Evolutionary conservation across 2,329 filamentous ascomycete genomes (phyloP), one percentile per base, ranked within the genome.

Genomic region (Arthrobotrys musiformis): DNA sequence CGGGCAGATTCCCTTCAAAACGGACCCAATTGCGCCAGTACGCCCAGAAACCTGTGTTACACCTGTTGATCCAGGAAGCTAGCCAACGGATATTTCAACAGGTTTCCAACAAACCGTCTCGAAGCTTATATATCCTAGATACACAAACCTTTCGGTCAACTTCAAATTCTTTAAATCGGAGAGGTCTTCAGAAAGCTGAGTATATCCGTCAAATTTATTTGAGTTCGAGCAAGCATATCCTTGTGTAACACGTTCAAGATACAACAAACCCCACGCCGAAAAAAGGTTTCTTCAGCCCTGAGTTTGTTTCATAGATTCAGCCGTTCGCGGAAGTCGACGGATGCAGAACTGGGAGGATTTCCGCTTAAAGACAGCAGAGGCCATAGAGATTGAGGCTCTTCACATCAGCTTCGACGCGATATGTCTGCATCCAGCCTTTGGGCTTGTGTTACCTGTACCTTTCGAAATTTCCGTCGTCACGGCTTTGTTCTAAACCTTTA

Each of bases 1-100:
- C 54, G 54, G 64, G 50, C 50, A 33, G 50, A 69, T 69, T 60
- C 26, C 22, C 35, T 28, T 58, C 11, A 50, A 22, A 37, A 37
- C 37, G 28, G 19, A 22, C 2, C 30, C 17, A 40, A 40, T 44
- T 5, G 24, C 13, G 7, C 24, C 7, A 5, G 30, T 35, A 35
- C 30, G 5, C 30, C 30, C 11, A 5, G 5, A 35, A 35, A 35
- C 11, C 30, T 35, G 11, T 35, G 5, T 35, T 35, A 35, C 30
- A 35, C 11, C 30, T 6, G 30, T 5, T 4, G 17, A 44, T 44
- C 19, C 19, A 24, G 44, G 8, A 48, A 24, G 9, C 5, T 22
- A 35, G 5, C 30, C 30, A 35, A 35, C 30, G 30, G 30, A 5
- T 35, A n/a, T n/a, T n/a, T n/a, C n/a, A n/a, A n/a, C n/a, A n/a